Base-by-base conservation (phyloP, 805 yeast species). In the Brettanomyces sp. region DNA sequence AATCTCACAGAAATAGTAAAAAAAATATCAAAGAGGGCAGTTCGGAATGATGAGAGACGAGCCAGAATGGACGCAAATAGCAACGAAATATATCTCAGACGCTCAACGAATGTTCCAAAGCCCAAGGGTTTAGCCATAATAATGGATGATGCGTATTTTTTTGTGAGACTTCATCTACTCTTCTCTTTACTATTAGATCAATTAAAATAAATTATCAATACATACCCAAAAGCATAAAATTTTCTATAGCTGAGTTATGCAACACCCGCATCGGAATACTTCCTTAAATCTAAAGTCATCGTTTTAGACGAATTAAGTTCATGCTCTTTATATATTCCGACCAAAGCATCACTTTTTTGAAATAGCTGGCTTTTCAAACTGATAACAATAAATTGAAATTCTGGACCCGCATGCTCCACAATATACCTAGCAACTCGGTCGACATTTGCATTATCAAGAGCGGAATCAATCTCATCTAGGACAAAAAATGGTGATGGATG, bases 381-480 rank as follows among this genome's bases (percentile, higher is more conserved):
- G 50, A 93, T 93, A 40, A 93, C 96, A 61, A 93, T 88, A 56
- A 91, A 88, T 59, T 93, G 99, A 61, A 87, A 79, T 39, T 77
- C 73, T 2, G 88, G 84, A 24, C 87, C 83, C 2, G 91, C 80
- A 54, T 84, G 80, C 49, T 74, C 76, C 43, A 74, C 74, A 49
- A 93, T 87, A 59, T 90, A 93, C 48, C 79, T 80, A n/a, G 96
- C 96, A 47, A 93, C 81, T 56, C 79, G 79, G 45, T 77, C 78
- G 23, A 93, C 96, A 57, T 93, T 93, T 23, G 87, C 79, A 49
- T 85, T 82, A 64, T 93, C 99, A 48, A 93, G 73, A 0, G 98
- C 98, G 0, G 99, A 98, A 66, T 93, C 99, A n/a, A 93, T 89
- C 65, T 93, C 99, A 62, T 93, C 99, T 39, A 93, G 68, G 0